Percentiles rank a stretch among this genome's conserved stretches.
Conservation (phyloP, 1,139 yeast species). For the Blastobotrys illinoisensis region DNA sequence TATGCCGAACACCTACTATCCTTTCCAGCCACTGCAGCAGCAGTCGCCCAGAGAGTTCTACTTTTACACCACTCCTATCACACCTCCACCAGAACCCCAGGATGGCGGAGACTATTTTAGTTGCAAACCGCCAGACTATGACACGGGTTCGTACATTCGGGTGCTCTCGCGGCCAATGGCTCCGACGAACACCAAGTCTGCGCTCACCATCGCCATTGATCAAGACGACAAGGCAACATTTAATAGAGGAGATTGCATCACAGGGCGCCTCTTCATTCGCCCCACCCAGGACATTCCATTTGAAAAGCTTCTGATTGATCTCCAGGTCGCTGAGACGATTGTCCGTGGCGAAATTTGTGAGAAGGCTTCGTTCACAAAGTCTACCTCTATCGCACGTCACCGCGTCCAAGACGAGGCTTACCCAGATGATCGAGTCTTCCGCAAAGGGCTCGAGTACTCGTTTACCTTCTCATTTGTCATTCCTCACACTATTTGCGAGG, state of each 20-base stretch:
- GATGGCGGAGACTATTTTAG: background rate
- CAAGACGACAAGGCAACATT: slow-evolving; percentile 3
- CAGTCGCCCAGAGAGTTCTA: background rate
- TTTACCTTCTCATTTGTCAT: slow-evolving; percentile 18
- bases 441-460: slow-evolving; percentile 16
- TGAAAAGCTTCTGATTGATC: slow-evolving; percentile 10
- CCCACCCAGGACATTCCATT: slow-evolving; percentile 7
- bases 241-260: slow-evolving; percentile 12
- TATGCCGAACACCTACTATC: background rate
- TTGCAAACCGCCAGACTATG: slow-evolving; percentile 1
- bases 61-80: background rate
- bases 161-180: background rate
- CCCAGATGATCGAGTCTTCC: slow-evolving; percentile 15
- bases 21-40: background rate
- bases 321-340: slow-evolving; percentile 9
- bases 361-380: slow-evolving; percentile 4
- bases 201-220: slow-evolving; percentile 4
- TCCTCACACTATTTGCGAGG: slow-evolving; percentile 14
- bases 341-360: slow-evolving; percentile 2
- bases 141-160: background rate
- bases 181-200: background rate
- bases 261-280: slow-evolving; percentile 8
- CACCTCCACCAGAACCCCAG: background rate
- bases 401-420: slow-evolving; percentile 15
- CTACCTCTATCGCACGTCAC: slow-evolving; percentile 15